Base-by-base conservation (phyloP, 805 yeast genomes). In the Spathaspora sp. region DNA sequence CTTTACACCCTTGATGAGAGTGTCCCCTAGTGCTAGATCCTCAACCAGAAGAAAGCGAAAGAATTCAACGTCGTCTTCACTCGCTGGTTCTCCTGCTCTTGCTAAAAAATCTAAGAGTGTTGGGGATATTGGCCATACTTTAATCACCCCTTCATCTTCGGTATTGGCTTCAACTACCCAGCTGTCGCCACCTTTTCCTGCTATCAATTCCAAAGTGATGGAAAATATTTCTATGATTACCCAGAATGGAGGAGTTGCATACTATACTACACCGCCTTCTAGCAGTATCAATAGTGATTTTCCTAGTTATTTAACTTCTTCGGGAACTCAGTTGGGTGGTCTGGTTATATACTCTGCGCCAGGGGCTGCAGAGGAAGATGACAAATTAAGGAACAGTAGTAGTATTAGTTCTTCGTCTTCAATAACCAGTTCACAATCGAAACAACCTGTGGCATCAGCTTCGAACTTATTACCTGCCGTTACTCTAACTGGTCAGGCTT, bases 1-100 rank as follows among this genome's bases (percentile, higher is more conserved):
- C 44, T 73, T 65, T 61, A 73, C 75, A 7, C 77, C 79, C 2
- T 56, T 74, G 50, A 72, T 75, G 77, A 65, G 71, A 58, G 78
- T 75, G 8, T 61, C 68, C 29, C 76, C 76, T 46, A 66, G 50
- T 10, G 39, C 56, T 19, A 49, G 53, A 44, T 32, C n/a, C 6
- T 14, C 18, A 16, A 18, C 29, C 9, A 51, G 32, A 42, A 57
- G 51, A 43, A 60, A 53, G 47, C 55, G 60, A 39, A 52, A 51
- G 43, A 49, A 50, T 29, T 53, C 60, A 38, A 23, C 39, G 11
- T 38, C 29, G 5, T 31, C 47, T 8, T 32, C 47, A 23, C 18
- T 18, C 7, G 29, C 14, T 11, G 42, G 39, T 12, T 47, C 53
- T 5, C 55, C 59, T 26, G 43, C 35, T 8, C 32, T 43, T n/a